Evolutionary conservation across 768 basidiomycete genomes (phyloP).

Genomic region (Rhizopogon vulgaris): DNA sequence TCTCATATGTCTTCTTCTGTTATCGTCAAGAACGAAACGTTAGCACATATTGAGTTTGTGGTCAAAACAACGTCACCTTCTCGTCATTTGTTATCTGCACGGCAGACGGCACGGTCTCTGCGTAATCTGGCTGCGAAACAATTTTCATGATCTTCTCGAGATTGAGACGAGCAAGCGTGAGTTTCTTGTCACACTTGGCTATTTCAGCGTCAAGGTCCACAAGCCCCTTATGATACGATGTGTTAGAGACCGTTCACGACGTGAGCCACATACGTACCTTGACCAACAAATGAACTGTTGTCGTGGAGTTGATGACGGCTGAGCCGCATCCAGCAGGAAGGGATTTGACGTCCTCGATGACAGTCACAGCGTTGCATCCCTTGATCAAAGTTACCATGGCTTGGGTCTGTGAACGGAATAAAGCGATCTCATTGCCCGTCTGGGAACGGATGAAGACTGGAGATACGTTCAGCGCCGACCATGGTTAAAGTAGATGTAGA

Average conservation of each 20-base stretch:
- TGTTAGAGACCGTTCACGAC: neutral
- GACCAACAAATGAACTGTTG: slow-evolving; percentile 80
- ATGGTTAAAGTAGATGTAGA: neutral
- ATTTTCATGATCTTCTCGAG: slow-evolving; percentile 74
- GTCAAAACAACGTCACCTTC: slow-evolving; percentile 46
- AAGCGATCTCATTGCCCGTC: slow-evolving; percentile 49
- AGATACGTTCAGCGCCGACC: slow-evolving; percentile 1
- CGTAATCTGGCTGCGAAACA: slow-evolving; percentile 70
- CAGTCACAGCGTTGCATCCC: slow-evolving; percentile 71
- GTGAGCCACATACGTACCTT: slow-evolving; percentile 44
- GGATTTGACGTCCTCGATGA: slow-evolving; percentile 48
- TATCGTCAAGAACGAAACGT: neutral
- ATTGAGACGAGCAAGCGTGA: slow-evolving; percentile 61
- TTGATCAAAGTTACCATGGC: slow-evolving; percentile 84
- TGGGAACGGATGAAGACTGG: slow-evolving; percentile 76
- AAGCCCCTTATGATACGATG: slow-evolving; percentile 54
- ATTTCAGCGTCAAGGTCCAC: slow-evolving; percentile 88
- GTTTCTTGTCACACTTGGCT: slow-evolving; percentile 85
- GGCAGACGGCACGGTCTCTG: slow-evolving; percentile 69
- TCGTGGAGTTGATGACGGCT: slow-evolving; percentile 65
- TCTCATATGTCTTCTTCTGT: slow-evolving; percentile 71
- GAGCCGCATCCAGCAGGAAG: slow-evolving; percentile 89
- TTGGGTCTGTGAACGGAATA: slow-evolving; percentile 67
- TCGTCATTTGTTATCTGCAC: slow-evolving; percentile 74
- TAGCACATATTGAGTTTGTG: neutral